These are phyloP conservation scores for Chaetomium sp. DNA, from an alignment of 2,329 filamentous ascomycete genomes.

Conservation along the genomic window DNA sequence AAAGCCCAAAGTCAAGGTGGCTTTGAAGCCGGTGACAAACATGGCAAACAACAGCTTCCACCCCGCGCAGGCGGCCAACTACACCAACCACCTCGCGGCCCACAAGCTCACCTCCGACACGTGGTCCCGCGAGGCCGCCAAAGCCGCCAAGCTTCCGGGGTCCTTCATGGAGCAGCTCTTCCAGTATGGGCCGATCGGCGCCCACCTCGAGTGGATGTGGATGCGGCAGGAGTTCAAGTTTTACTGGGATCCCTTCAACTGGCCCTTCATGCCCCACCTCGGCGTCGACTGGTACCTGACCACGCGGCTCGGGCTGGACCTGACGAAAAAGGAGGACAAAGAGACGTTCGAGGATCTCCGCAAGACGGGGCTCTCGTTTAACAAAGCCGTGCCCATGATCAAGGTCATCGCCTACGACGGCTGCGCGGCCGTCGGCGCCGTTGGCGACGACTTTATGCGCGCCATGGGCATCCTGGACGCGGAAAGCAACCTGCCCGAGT, in stretches of 20 bases:
- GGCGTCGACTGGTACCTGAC: conserved; percentile 22
- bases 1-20: neutral
- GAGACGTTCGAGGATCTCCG: neutral
- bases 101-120: conserved; percentile 23
- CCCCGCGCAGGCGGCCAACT: conserved; percentile 6
- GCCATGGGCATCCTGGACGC: conserved; percentile 18
- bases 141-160: conserved; percentile 14
- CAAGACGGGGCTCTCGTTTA: neutral
- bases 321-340: neutral
- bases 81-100: conserved; percentile 5
- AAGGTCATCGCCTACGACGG: conserved; percentile 28
- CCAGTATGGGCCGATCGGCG: conserved; percentile 22
- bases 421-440: conserved; percentile 29
- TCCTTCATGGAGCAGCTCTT: conserved; percentile 18
- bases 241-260: conserved; percentile 29
- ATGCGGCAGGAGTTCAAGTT: conserved; percentile 31
- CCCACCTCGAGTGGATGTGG: conserved; percentile 27
- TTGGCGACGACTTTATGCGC: conserved; percentile 29
- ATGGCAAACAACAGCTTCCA: conserved; percentile 27
- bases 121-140: conserved; percentile 25
- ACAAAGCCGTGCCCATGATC: conserved; percentile 1
- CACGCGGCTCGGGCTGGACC: conserved; percentile 21
- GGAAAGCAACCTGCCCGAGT: neutral
- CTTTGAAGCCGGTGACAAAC: neutral
- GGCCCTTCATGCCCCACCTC: conserved; percentile 19